Evolutionary conservation across 2,329 filamentous ascomycete genomes (phyloP), one percentile per base, ranked within the genome.

Genomic region (Aspergillus versicolor): DNA sequence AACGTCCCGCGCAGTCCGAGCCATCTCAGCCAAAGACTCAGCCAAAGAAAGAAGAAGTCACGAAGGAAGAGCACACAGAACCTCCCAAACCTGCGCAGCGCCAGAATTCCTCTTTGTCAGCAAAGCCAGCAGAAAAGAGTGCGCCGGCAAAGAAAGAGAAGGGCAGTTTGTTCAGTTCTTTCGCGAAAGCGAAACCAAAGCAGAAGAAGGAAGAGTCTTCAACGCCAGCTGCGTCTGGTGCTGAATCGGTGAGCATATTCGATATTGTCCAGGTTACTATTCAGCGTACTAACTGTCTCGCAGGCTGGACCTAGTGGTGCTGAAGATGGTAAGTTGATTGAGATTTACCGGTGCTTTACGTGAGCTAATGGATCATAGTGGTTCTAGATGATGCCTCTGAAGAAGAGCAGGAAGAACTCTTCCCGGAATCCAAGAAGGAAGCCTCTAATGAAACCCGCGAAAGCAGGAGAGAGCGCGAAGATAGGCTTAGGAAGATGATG

Each of bases 81-180:
- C 57, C 52, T 38, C 65, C 65, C 32, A 61, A 56, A 52, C 56
- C 59, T 32, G 60, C 62, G 1, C 61, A 57, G 21, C 56, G 63
- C 32, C 50, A 53, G 49, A 67, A 63, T 21, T 65, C 71, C 27
- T 63, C 71, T 40, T 54, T 64, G 7, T 70, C 71, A 66, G 70
- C 67, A 58, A 77, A 67, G 59, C 67, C 60, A 58, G 70, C 59
- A 62, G 71, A 51, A 27, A 81, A 79, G 61, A 56, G 70, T 17
- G 67, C 77, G 2, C 69, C 73, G 5, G 63, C 82, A 3, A 91
- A 90, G 67, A 84, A 83, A 56, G 82, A 84, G 52, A 80, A 77
- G 15, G 84, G 87, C 3, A 83, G 84, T 58, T 84, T 95, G 24
- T 91, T 94, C 80, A 87, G 88, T 59, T 89, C 90, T 0, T 95